Conservation (phyloP, 495 filamentous ascomycete genomes). For the Cladorrhinum samala region DNA sequence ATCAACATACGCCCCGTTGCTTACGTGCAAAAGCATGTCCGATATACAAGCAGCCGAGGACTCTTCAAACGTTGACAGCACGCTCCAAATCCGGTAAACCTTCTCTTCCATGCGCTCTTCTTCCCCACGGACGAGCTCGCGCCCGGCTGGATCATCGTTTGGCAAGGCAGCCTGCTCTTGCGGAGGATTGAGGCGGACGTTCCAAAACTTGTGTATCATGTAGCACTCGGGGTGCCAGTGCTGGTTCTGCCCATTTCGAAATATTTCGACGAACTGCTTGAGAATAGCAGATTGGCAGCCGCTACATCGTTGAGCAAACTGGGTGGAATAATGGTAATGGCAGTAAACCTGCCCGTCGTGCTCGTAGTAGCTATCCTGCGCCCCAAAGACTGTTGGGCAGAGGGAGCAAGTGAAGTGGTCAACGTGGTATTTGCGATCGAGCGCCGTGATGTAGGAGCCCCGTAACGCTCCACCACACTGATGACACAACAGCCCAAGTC, state of each 20-base stretch:
- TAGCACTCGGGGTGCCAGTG: slow-evolving; percentile 99
- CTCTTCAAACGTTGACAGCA: slow-evolving; percentile 93
- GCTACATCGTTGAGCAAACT: slow-evolving; percentile 92
- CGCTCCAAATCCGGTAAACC: slow-evolving; percentile 97
- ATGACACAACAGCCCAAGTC: slow-evolving; percentile 83
- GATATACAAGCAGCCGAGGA: slow-evolving; percentile 97
- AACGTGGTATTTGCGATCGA: slow-evolving; percentile 97
- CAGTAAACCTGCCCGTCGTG: slow-evolving; percentile 96
- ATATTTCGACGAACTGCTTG: slow-evolving; percentile 99
- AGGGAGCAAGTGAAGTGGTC: slow-evolving; percentile 99
- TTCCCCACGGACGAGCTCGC: slow-evolving; percentile 68
- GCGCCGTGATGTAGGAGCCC: slow-evolving; percentile 95
- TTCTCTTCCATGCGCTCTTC: slow-evolving; percentile 97
- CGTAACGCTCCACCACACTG: slow-evolving; percentile 90
- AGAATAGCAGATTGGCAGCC: slow-evolving; percentile 97
- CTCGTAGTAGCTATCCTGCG: slow-evolving; percentile 97
- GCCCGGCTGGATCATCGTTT: slow-evolving; percentile 66
- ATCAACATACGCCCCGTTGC: slow-evolving; percentile 93
- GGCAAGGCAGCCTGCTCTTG: slow-evolving; percentile 42
- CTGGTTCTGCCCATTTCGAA: slow-evolving; percentile 93
- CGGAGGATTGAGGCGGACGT: slow-evolving; percentile 66
- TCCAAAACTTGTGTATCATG: slow-evolving; percentile 99
- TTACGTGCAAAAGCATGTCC: slow-evolving; percentile 98
- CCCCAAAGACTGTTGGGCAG: slow-evolving; percentile 95
- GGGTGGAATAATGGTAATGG: slow-evolving; percentile 98